These are phyloP conservation scores for Prunus armeniaca DNA, from an alignment of 306 rosid species.

Conservation along the genomic window DNA sequence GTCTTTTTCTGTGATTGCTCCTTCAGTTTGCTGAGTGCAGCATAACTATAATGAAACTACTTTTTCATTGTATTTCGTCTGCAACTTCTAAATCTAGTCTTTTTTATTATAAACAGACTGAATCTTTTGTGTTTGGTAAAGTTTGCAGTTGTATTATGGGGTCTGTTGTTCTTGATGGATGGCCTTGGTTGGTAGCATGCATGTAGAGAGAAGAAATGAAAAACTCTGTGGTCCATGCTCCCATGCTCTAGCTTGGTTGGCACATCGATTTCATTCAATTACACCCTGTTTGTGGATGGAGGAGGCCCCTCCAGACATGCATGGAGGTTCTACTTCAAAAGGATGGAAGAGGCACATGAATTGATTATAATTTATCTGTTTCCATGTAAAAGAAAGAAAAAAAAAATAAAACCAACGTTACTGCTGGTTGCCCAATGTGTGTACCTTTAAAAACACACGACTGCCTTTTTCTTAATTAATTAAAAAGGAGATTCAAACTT, in stretches of 20 bases:
- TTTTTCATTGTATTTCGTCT: not conserved
- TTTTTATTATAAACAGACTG: not conserved
- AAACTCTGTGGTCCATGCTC: not conserved
- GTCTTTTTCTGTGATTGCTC: too few relatives aligned
- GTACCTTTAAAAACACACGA: too few relatives aligned
- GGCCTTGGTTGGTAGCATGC: not conserved
- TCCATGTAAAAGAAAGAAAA: too few relatives aligned
- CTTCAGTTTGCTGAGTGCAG: too few relatives aligned
- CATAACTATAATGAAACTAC: not conserved
- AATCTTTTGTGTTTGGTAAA: not conserved
- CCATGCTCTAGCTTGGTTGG: constrained; percentile 7
- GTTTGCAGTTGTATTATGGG: not conserved
- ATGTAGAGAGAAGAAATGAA: not conserved
- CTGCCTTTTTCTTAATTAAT: too few relatives aligned
- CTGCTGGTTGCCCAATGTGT: too few relatives aligned
- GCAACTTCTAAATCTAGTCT: not conserved
- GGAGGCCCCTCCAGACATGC: not conserved
- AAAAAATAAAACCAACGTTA: too few relatives aligned
- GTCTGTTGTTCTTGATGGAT: not conserved
- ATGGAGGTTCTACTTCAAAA: not conserved
- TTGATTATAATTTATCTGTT: too few relatives aligned
- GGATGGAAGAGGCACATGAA: too few relatives aligned
- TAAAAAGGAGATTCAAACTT: too few relatives aligned
- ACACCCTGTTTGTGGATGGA: not conserved
- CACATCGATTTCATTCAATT: not conserved